Base-by-base conservation (phyloP, 1,139 yeast genomes). In the Suhomyces bribrorum region DNA sequence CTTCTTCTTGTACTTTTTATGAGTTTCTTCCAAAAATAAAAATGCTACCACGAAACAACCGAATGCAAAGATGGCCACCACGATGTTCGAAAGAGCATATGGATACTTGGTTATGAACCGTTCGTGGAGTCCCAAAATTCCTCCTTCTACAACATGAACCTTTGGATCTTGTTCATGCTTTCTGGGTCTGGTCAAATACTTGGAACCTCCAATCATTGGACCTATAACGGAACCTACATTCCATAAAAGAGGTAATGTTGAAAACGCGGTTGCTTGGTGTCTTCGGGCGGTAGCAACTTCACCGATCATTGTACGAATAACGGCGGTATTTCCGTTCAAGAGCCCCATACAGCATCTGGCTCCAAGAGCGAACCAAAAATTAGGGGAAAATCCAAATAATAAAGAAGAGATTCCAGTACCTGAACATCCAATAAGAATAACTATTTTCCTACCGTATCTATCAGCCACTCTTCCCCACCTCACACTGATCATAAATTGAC, bases 1-100 rank as follows among this genome's bases (percentile, higher is more conserved):
- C 39, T 65, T 59, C 40, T 65, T 49, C 48, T 64, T 69, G 37
- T 58, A 59, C 26, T 59, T 56, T 14, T 66, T 73, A 51, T 78
- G 82, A 4, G 86, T 78, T 54, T 82, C 88, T 52, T 81, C 84
- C 26, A 82, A 57, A 49, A 81, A 80, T 33, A 82, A 65, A 36
- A 76, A 60, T 3, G 73, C 79, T 26, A 66, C 46, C 2, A 66
- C 16, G 13, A 69, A 47, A 17, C 80, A 72, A 28, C 62, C 34
- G 55, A 61, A 52, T 23, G 80, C 59, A 34, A 75, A 60, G 2
- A 50, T 5, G 4, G 79, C 71, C 14, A 81, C 80, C 3, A 75
- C 77, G 7, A 82, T 51, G 52, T 81, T 82, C 4, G 85, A 80
- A 45, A 81, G 59, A 1, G 83, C 79, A 51, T 79, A 82, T 0